Percentiles rank a stretch among this genome's conserved stretches.
These are phyloP conservation scores for Trichoderma koningiopsis DNA, from an alignment of 2,329 filamentous ascomycete genomes.

Conservation along the genomic window DNA sequence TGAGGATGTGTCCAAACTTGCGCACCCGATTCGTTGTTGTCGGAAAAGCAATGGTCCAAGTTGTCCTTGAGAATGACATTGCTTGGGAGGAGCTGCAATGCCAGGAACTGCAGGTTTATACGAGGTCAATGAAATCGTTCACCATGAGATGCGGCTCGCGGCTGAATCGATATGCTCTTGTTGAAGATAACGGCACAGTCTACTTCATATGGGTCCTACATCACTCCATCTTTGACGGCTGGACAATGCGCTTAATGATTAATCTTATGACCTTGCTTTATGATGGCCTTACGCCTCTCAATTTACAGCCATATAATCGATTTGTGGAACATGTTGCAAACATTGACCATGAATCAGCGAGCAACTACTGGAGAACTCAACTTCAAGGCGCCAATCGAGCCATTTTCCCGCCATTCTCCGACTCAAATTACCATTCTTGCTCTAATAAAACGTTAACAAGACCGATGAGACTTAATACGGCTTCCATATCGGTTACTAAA, in stretches of 20 bases:
- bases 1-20: conserved; percentile 7
- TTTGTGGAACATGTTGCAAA: conserved; percentile 4
- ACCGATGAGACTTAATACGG: too few species aligned
- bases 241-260: conserved; percentile 8
- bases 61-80: not conserved
- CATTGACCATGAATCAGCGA: not conserved
- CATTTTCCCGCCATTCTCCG: not conserved
- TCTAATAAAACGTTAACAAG: too few species aligned
- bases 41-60: not conserved
- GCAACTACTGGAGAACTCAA: not conserved
- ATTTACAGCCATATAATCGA: not conserved
- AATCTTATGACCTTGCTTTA: not conserved
- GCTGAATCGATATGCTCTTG: not conserved
- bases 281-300: conserved; percentile 17
- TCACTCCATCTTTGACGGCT: conserved; percentile 19
- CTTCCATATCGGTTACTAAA: conserved; percentile 3
- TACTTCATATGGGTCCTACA: conserved; percentile 7
- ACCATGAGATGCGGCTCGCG: not conserved
- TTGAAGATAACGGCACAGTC: not conserved
- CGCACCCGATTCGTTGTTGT: conserved; percentile 17
- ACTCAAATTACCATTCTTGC: too few species aligned
- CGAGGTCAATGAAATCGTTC: not conserved
- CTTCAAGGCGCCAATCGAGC: not conserved
- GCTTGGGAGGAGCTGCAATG: not conserved
- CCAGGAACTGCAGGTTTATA: not conserved